Base-by-base conservation (phyloP, 2,329 filamentous ascomycete species). In the Fusarium heterosporum region DNA sequence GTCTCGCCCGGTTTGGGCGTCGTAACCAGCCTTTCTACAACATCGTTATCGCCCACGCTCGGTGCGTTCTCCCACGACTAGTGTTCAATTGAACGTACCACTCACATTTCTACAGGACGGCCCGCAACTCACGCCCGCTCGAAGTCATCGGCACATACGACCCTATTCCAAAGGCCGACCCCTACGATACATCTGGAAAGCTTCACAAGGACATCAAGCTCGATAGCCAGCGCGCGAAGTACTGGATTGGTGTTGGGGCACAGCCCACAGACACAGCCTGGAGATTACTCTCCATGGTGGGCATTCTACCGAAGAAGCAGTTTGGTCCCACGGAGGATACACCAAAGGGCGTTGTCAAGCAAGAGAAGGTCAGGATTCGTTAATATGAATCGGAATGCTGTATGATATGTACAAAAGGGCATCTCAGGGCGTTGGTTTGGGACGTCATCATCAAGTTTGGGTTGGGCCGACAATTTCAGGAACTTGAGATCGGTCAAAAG, bases 241-340 rank as follows among this genome's bases (percentile, higher is more conserved):
- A 99, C 82, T 99, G 96, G 96, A 85, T 99, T 34, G 96, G 96
- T 77, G 95, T 98, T 5, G 96, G 96, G 1, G 96, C 96, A 55
- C 96, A 99, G 81, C 96, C 96, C 11, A 94, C 91, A 65, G 93
- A 97, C 71, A 89, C 92, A 4, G 92, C 91, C 34, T 97, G 94
- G 94, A 86, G 93, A 76, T 79, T 98, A 73, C 82, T 99, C 72
- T 87, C 87, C 55, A 90, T 97, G 92, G 93, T 94, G 57, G 71
- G 80, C 26, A 76, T 80, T 38, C 51, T 80, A 58, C 78, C 78
- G 14, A 76, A 77, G 73, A 79, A 79, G 73, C 28, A 70, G 14
- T 79, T 78, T 64, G 78, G 77, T 3, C 75, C 77, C 11, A 71
- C 69, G 51, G 49, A 69, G 28, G 68, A 72, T 22, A 55, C 72